phyloP scores from a whole-genome alignment of 371 early-diverging fungal species.

The Apophysomyces trapeziformis region DNA sequence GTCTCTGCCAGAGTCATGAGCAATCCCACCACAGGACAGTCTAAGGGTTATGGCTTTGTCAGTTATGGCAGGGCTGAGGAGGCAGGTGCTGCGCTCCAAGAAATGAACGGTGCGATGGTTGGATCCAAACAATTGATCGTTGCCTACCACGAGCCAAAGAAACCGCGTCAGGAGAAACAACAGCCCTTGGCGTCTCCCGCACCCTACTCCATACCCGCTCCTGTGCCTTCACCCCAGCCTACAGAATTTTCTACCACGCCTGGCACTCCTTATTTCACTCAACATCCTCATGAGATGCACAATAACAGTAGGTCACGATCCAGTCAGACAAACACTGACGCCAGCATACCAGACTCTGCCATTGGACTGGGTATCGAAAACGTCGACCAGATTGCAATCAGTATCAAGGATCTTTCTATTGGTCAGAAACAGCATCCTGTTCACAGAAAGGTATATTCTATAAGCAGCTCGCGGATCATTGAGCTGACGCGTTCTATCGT shows the following conservation, averaged over 20 bases:
- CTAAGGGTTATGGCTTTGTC: conserved; percentile 50
- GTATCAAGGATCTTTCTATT: conserved; percentile 37
- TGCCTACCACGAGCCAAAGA: conserved; percentile 53
- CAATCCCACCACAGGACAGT: conserved; percentile 43
- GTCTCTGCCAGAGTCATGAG: conserved; percentile 47
- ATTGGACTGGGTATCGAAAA: conserved; percentile 42
- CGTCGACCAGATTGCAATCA: conserved; percentile 41
- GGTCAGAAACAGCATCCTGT: conserved; percentile 34
- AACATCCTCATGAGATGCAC: conserved; percentile 16
- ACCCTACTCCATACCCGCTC: neutral
- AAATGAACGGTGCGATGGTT: conserved; percentile 40
- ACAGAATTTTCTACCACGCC: conserved; percentile 8
- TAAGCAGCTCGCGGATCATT: too few relatives aligned
- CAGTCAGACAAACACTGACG: neutral
- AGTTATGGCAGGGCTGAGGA: conserved; percentile 46
- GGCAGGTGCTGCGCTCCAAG: conserved; percentile 40
- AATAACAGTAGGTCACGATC: neutral
- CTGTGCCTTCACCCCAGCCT: conserved; percentile 9
- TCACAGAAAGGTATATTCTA: neutral
- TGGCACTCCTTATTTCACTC: neutral
- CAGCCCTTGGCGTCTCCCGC: conserved; percentile 17
- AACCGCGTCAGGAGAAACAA: conserved; percentile 37
- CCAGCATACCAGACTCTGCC: neutral
- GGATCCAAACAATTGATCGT: conserved; percentile 38
- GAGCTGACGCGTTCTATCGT: too few relatives aligned